Conservation (phyloP, 495 filamentous ascomycete genomes). For the Neurospora sp. region DNA sequence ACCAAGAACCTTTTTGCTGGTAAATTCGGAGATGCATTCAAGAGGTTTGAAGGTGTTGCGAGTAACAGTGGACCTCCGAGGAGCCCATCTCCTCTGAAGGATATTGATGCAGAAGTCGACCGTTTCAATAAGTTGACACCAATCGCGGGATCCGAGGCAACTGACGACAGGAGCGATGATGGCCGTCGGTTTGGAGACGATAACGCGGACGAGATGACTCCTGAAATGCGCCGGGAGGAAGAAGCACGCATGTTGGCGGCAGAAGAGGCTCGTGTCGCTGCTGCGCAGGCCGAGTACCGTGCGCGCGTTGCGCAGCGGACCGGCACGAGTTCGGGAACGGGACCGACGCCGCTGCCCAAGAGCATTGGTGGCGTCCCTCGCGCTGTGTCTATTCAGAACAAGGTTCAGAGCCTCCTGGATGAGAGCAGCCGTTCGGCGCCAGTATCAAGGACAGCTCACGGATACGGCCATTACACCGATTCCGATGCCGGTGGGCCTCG, state of each 20-base stretch:
- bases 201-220: constrained; percentile 54
- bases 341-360: constrained; percentile 26
- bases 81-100: constrained; percentile 46
- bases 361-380: constrained; percentile 50
- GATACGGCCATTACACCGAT: constrained; percentile 80
- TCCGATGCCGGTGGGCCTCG: constrained; percentile 7
- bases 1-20: constrained; percentile 81
- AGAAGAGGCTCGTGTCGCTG: constrained; percentile 88
- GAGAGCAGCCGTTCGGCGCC: constrained; percentile 56
- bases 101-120: constrained; percentile 22
- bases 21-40: constrained; percentile 92
- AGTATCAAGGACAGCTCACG: constrained; percentile 66
- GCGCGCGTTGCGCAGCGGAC: constrained; percentile 59
- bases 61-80: constrained; percentile 37
- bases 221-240: constrained; percentile 84
- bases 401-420: constrained; percentile 76
- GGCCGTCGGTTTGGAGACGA: constrained; percentile 45
- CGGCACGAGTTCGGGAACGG: constrained; percentile 22
- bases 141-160: constrained; percentile 67
- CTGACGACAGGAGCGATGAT: constrained; percentile 60
- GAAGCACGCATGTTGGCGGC: constrained; percentile 74
- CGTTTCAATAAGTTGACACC: constrained; percentile 42
- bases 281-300: constrained; percentile 84
- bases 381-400: constrained; percentile 78
- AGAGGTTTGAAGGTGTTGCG: constrained; percentile 64